These are phyloP conservation scores for Penicillium polonicum DNA, from an alignment of 2,329 filamentous ascomycete genomes.

Conservation along the genomic window DNA sequence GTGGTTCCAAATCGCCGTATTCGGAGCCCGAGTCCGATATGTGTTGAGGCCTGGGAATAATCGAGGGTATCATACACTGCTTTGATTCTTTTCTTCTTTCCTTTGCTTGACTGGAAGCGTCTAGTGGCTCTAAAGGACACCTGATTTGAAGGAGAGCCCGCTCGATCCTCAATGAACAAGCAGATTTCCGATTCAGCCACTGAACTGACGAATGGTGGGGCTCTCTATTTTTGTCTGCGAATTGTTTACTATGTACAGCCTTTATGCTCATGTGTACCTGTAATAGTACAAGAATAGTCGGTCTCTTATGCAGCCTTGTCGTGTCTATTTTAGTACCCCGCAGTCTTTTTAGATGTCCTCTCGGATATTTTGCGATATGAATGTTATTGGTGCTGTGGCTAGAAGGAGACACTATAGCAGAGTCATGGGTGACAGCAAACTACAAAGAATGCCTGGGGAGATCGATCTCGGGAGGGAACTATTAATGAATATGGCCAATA, in stretches of 20 bases:
- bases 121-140: not conserved
- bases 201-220: not conserved
- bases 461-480: no score
- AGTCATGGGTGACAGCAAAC: not conserved
- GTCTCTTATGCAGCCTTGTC: not conserved
- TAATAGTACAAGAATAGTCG: not conserved
- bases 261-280: not conserved
- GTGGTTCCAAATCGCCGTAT: not conserved
- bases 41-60: not conserved
- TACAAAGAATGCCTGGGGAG: not conserved
- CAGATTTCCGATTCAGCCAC: not conserved
- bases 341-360: not conserved
- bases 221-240: conserved; percentile 2
- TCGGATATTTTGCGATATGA: not conserved
- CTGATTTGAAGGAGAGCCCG: not conserved
- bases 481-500: not conserved
- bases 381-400: not conserved
- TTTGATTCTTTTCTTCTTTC: not conserved
- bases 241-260: not conserved
- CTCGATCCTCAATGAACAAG: not conserved
- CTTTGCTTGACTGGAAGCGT: not conserved
- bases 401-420: not conserved
- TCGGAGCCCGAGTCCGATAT: not conserved
- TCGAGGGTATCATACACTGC: not conserved
- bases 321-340: not conserved